These are phyloP conservation scores for Plasmodium chabaudi DNA, from an alignment of 169 alveolate species.

Conservation along the genomic window DNA sequence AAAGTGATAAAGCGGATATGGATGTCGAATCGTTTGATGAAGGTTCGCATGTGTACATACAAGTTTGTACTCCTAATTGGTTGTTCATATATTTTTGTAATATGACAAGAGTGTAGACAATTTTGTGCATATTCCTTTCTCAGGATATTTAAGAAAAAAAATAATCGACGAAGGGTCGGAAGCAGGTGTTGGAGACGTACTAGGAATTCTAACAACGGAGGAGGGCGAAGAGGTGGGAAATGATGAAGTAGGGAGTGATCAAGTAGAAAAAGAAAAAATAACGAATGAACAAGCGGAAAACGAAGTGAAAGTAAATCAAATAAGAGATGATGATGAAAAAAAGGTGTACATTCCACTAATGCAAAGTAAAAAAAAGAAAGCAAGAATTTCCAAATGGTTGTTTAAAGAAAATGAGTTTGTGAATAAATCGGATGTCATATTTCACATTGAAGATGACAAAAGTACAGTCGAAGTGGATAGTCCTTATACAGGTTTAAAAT, in stretches of 20 bases:
- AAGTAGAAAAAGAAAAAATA: background rate
- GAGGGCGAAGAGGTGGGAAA: conserved; percentile 28
- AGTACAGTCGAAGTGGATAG: conserved; percentile 74
- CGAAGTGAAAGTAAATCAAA: background rate
- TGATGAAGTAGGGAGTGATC: background rate
- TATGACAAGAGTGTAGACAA: background rate
- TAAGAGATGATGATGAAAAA: background rate
- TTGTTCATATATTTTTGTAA: background rate
- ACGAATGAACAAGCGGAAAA: background rate
- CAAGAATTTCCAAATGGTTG: conserved; percentile 51
- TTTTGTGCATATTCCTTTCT: background rate
- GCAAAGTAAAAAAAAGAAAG: conserved; percentile 32
- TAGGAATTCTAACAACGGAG: conserved; percentile 75
- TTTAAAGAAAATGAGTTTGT: conserved; percentile 51
- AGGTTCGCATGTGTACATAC: conserved; percentile 28
- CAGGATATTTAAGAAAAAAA: conserved; percentile 58
- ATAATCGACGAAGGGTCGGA: conserved; percentile 66
- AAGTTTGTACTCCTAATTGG: background rate
- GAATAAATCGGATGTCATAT: conserved; percentile 21
- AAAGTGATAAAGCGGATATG: conserved; percentile 84
- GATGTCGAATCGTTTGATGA: conserved; percentile 81
- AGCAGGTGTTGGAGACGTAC: conserved; percentile 74
- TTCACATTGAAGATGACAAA: conserved; percentile 72
- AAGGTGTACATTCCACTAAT: conserved; percentile 37
- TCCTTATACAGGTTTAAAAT: conserved; percentile 25